These are phyloP conservation scores for Rhodomyrtus psidioides DNA, from an alignment of 441 rosid genomes.

Conservation along the genomic window DNA sequence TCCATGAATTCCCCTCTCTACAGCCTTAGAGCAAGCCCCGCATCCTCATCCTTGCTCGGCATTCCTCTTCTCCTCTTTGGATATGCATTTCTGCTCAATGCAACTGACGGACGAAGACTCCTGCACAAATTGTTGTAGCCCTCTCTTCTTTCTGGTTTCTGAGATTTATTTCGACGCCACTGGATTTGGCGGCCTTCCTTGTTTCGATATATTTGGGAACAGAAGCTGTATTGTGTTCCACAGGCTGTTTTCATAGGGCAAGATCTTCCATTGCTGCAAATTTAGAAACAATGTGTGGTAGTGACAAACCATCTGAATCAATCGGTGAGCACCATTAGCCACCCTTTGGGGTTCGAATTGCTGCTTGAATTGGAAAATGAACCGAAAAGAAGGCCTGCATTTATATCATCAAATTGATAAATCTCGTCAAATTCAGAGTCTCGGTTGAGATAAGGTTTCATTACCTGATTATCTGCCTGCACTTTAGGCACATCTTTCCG, in stretches of 20 bases:
- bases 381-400: background rate
- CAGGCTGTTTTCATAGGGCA: slow-evolving; percentile 84
- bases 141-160: no score
- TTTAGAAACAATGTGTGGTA: background rate
- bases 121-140: background rate
- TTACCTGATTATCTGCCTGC: slow-evolving; percentile 85
- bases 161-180: slow-evolving; percentile 14
- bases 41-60: slow-evolving; percentile 66
- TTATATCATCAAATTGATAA: background rate
- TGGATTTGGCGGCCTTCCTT: slow-evolving; percentile 37
- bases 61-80: slow-evolving; percentile 1
- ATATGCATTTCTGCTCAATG: background rate
- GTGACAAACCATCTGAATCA: background rate
- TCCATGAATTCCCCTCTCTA: slow-evolving; percentile 81
- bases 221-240: slow-evolving; percentile 98
- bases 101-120: slow-evolving; percentile 5
- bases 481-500: slow-evolving; percentile 89
- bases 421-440: background rate
- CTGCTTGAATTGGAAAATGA: no score
- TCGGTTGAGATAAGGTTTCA: background rate
- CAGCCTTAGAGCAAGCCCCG: slow-evolving; percentile 72
- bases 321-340: background rate
- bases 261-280: slow-evolving; percentile 75
- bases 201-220: slow-evolving; percentile 78
- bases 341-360: background rate